Percentiles rank a stretch among this genome's conserved stretches.
These are phyloP conservation scores for Alternaria gaisen DNA, from an alignment of 2,329 filamentous ascomycete genomes.

Conservation along the genomic window DNA sequence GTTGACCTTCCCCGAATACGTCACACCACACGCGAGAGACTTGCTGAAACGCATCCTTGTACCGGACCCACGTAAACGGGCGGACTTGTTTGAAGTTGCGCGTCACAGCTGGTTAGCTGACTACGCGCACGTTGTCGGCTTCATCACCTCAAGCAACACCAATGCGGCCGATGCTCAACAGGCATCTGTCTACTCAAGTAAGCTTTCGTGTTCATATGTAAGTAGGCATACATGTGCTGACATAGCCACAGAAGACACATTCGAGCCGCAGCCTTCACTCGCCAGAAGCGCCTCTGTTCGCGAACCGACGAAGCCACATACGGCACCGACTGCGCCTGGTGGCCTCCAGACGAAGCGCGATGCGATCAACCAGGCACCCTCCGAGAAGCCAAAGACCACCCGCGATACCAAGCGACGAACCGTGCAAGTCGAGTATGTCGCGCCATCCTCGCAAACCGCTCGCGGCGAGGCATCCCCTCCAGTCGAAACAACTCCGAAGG, in stretches of 20 bases:
- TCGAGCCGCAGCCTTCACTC: slow-evolving; percentile 70
- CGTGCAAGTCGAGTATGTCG: slow-evolving; percentile 97
- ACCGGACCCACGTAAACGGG: slow-evolving; percentile 91
- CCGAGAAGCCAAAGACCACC: slow-evolving; percentile 68
- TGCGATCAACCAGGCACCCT: slow-evolving; percentile 73
- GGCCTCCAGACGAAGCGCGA: slow-evolving; percentile 78
- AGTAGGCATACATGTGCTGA: slow-evolving; percentile 10
- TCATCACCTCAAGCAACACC: slow-evolving; percentile 95
- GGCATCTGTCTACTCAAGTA: slow-evolving; percentile 71
- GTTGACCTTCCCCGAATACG: slow-evolving; percentile 97
- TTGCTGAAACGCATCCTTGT: slow-evolving; percentile 92
- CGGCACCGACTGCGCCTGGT: slow-evolving; percentile 56
- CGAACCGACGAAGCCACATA: slow-evolving; percentile 76
- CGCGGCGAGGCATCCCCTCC: slow-evolving; percentile 66
- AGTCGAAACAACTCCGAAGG: slow-evolving; percentile 54
- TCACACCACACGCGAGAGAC: slow-evolving; percentile 94
- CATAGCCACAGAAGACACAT: slow-evolving; percentile 56
- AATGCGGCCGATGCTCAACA: slow-evolving; percentile 85
- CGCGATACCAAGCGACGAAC: slow-evolving; percentile 92
- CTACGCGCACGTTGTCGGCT: slow-evolving; percentile 94
- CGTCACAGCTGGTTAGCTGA: slow-evolving; percentile 98
- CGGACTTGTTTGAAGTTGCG: slow-evolving; percentile 95
- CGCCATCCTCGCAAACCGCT: slow-evolving; percentile 84
- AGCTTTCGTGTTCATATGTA: slow-evolving; percentile 26
- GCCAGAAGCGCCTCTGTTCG: slow-evolving; percentile 92